Evolutionary conservation across 805 yeast genomes (phyloP).

Genomic region (Zygotorulaspora danielsina): DNA sequence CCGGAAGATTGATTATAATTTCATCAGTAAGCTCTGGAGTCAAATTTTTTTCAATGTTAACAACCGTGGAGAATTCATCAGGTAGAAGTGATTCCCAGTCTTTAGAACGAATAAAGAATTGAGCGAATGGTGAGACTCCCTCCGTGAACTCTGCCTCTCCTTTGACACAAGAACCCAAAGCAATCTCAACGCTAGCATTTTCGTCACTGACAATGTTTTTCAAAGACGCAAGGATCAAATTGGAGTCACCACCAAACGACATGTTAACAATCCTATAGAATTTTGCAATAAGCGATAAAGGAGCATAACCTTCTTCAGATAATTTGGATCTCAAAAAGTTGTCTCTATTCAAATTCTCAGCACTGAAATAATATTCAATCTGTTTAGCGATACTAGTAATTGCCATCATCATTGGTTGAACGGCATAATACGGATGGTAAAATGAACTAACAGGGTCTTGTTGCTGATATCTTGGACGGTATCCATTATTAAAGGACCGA

Average conservation of each 20-base stretch:
- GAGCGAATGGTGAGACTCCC: conserved; percentile 15
- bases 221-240: conserved; percentile 39
- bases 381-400: conserved; percentile 44
- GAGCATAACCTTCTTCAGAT: conserved; percentile 32
- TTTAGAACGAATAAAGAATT: conserved; percentile 31
- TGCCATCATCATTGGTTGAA: conserved; percentile 28
- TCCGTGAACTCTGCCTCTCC: conserved; percentile 9
- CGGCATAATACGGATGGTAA: conserved; percentile 22
- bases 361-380: conserved; percentile 85
- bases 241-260: conserved; percentile 51
- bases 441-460: conserved; percentile 22
- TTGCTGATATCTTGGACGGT: conserved; percentile 16
- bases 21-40: conserved; percentile 27
- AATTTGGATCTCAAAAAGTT: conserved; percentile 74
- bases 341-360: conserved; percentile 84
- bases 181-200: conserved; percentile 30
- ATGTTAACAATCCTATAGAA: conserved; percentile 70
- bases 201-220: conserved; percentile 33
- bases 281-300: conserved; percentile 31
- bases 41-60: conserved; percentile 21
- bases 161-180: conserved; percentile 17
- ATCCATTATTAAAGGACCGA: conserved; percentile 13
- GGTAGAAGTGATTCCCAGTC: conserved; percentile 27
- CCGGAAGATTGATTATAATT: conserved; percentile 15
- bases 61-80: conserved; percentile 18